A percentile compares a stretch with the other conserved stretches of the same genome.
phyloP scores from a whole-genome alignment of 192 early-diverging fungal genomes.

The Coemansia sp. region DNA sequence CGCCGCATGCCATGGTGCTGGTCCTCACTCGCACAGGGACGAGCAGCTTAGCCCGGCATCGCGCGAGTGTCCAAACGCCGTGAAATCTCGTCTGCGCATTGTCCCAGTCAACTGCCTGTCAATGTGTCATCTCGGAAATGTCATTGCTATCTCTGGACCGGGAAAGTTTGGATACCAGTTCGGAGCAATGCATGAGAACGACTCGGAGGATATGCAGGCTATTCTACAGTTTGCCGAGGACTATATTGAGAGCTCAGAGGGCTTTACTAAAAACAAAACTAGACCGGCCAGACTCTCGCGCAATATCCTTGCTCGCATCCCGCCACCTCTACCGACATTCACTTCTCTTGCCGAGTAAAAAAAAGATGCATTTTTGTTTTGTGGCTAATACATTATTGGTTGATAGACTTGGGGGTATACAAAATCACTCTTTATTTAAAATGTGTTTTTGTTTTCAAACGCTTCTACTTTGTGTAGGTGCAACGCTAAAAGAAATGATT shows the following conservation, averaged over 20 bases:
- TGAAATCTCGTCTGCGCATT: constrained; percentile 52
- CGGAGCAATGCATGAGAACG: constrained; percentile 54
- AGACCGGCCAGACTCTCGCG: constrained; percentile 40
- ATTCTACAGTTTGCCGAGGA: constrained; percentile 59
- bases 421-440: too few species aligned
- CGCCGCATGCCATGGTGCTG: constrained; percentile 44
- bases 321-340: constrained; percentile 43
- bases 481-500: too few species aligned
- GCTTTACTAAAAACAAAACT: constrained; percentile 56
- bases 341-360: constrained; percentile 43
- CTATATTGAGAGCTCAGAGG: constrained; percentile 52
- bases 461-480: neutral
- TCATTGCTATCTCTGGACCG: constrained; percentile 44
- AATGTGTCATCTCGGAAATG: constrained; percentile 56
- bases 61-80: constrained; percentile 51
- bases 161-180: constrained; percentile 59
- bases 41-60: constrained; percentile 11
- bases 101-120: constrained; percentile 54
- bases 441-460: too few species aligned
- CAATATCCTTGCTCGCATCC: constrained; percentile 55
- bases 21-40: constrained; percentile 25
- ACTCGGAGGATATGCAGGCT: constrained; percentile 55
- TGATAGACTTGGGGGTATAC: too few species aligned
- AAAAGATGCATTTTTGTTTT: neutral
- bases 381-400: neutral